Evolutionary conservation across 768 basidiomycete genomes (phyloP), one percentile per base, ranked within the genome.

Genomic region (Macrolepiota albuminosa): DNA sequence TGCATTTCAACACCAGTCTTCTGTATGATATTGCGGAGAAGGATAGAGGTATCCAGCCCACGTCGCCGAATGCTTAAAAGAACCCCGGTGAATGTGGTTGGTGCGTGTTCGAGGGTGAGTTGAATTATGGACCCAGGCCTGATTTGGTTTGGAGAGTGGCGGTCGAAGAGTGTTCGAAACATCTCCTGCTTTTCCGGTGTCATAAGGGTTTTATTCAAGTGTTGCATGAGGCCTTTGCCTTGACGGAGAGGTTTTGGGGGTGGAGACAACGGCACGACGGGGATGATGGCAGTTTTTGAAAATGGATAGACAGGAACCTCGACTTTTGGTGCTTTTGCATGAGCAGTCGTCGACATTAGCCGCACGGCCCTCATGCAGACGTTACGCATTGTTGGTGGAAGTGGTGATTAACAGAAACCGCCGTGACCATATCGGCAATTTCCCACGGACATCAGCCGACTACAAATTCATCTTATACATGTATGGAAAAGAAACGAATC

Each of bases 1-100:
- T 88, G 89, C 88, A 93, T 88, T 79, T 98, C 96, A 42, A 97
- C 89, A 13, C 95, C 95, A 13, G 89, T 93, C 63, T 93, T 82
- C 67, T 93, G 89, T 55, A 98, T 82, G 64, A 97, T 84, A 74
- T 98, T 98, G 63, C 96, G 84, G 54, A 98, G 75, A 56, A 87
- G 79, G 69, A 98, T 91, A n/a, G 87, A 89, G 31, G 93, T 94
- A 74, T 93, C 92, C 33, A 85, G 80, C 1, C 95, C 95, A 42
- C 89, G 84, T 66, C 92, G 83, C 54, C 92, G 84, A 64, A 95
- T 82, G 34, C 86, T 84, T 66, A 97, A 81, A 59, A 98, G 79
- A 48, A 98, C 89, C 39, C 96, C 96, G 6, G 93, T 91, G 74
- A 98, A 98, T 13, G 81, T 75, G 16, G 85, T 89, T 9, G 91